A percentile compares a stretch with the other conserved stretches of the same genome.
Conservation (phyloP, 257 asterid species). For the Solanum stenotomum region DNA sequence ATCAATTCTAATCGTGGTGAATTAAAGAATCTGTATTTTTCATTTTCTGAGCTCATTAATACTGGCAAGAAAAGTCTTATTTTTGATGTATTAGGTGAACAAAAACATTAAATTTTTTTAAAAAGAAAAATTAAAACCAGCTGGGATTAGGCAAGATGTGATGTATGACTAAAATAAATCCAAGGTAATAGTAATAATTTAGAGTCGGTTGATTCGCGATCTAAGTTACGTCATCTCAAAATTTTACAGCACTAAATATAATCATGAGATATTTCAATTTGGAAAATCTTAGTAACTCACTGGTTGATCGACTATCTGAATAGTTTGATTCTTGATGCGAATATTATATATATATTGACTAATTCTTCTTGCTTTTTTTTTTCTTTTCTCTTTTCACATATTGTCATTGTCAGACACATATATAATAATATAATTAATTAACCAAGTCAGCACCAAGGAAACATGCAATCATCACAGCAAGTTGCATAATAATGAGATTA, state of each 20-base stretch:
- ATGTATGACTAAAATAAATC: not conserved
- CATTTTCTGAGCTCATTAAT: not conserved
- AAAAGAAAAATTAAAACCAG: too few relatives aligned
- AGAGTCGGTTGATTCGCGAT: accelerated
- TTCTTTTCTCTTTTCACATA: not conserved
- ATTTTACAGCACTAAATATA: not conserved
- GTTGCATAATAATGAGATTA: not conserved
- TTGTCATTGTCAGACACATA: not conserved
- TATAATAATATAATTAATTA: not conserved
- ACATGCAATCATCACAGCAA: not conserved
- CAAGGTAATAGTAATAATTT: not conserved
- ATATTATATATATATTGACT: not conserved
- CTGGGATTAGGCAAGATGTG: not conserved
- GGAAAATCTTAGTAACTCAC: not conserved
- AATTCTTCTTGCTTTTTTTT: not conserved
- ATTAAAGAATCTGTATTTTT: not conserved
- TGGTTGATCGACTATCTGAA: too few relatives aligned
- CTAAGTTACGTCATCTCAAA: not conserved
- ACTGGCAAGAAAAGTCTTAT: not conserved
- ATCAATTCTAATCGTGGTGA: not conserved
- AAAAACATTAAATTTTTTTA: not conserved
- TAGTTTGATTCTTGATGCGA: not conserved
- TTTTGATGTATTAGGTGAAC: not conserved
- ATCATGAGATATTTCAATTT: too few relatives aligned
- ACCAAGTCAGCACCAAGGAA: not conserved